Evolutionary conservation across 2,329 filamentous ascomycete genomes (phyloP).

Genomic region (Fusarium bulbicola): DNA sequence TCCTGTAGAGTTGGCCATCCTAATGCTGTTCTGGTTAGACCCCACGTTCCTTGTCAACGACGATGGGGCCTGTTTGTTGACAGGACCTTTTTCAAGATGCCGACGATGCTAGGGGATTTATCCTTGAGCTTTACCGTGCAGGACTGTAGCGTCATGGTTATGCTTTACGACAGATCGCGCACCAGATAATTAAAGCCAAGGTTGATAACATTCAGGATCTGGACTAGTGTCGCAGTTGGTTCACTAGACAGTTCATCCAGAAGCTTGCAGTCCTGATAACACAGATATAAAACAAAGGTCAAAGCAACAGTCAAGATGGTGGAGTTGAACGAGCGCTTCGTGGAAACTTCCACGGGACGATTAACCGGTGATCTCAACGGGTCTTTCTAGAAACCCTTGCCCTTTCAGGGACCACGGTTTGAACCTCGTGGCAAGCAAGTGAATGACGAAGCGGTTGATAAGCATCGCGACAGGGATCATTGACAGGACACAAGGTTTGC

Average conservation of each 20-base stretch:
- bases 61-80: background rate
- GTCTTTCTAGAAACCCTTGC: constrained; percentile 3
- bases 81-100: background rate
- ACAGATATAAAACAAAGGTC: background rate
- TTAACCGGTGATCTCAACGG: constrained; percentile 21
- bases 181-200: background rate
- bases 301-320: background rate
- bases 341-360: constrained; percentile 27
- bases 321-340: background rate
- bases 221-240: constrained; percentile 1
- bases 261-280: background rate
- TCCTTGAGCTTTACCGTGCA: background rate
- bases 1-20: background rate
- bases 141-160: constrained; percentile 6
- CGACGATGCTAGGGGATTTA: constrained; percentile 7
- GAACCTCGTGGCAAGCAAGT: constrained; percentile 15
- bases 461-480: constrained; percentile 24
- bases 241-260: background rate
- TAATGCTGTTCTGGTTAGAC: background rate
- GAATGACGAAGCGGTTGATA: constrained; percentile 36
- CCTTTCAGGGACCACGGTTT: constrained; percentile 13
- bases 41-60: background rate
- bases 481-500: constrained; percentile 26
- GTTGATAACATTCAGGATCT: background rate
- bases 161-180: background rate